Evolutionary conservation across 352 stramenopile species (phyloP), one percentile per base, ranked within the genome.

Genomic region (Phytophthora chlamydospora): DNA sequence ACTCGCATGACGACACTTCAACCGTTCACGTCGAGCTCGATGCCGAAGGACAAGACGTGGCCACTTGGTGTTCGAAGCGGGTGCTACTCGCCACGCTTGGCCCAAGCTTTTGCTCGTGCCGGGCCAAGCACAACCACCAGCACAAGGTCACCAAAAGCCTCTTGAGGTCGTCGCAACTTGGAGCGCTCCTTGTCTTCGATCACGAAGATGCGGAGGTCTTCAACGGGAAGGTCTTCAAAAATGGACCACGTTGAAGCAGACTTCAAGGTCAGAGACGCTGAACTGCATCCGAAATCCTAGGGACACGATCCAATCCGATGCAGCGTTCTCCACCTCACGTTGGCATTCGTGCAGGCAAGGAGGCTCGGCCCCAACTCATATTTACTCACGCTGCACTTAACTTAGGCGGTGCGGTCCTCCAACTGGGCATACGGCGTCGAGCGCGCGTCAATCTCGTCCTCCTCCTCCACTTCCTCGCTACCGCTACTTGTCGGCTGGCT

Each of bases 371-470:
- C 29, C 27, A 43, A 62, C 59, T 67, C 44, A 67, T 67, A 67
- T 67, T 62, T 50, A 66, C 43, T 62, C 35, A 61, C 42, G 6
- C 24, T 50, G 24, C 41, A 54, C 34, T 43, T 19, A 38, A 70
- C n/a, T 41, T 52, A 59, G 6, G 40, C 46, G 50, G 46, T 42
- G 42, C 31, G 60, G 19, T 70, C 55, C 41, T 49, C 55, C 33
- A 70, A 45, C 21, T 35, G 47, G 17, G 62, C 41, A 44, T 70
- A 66, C 62, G 62, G 54, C 42, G 55, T 62, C 39, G 39, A 8
- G 17, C 32, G 44, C 29, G 5, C 55, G 36, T 70, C 55, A 50
- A 56, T 52, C 21, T 67, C 49, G 4, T 50, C 51, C 12, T 67
- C 62, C 19, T 65, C 69, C 0, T 43, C 51, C 0, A 77, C 61